These are phyloP conservation scores for Podospora conica DNA, from an alignment of 495 filamentous ascomycete genomes.

Conservation along the genomic window DNA sequence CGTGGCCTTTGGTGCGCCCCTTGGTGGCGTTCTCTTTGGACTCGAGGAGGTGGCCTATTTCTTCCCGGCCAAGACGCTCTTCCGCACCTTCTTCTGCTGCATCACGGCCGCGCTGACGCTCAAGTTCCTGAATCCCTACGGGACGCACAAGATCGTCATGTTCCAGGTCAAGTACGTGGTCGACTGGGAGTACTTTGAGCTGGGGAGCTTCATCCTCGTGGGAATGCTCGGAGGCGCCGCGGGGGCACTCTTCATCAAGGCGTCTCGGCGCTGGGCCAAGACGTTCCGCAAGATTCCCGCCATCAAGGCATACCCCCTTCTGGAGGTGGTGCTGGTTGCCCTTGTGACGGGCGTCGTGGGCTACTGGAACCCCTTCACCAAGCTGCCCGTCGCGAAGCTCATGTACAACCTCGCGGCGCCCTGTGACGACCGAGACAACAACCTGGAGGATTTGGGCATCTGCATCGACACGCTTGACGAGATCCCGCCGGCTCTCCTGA, in stretches of 20 bases:
- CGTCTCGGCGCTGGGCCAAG: conserved; percentile 78
- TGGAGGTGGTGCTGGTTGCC: conserved; percentile 86
- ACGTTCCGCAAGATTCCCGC: conserved; percentile 74
- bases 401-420: conserved; percentile 86
- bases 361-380: conserved; percentile 93
- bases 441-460: conserved; percentile 60
- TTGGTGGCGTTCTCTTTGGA: conserved; percentile 89
- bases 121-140: conserved; percentile 94
- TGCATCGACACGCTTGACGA: conserved; percentile 67
- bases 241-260: conserved; percentile 95
- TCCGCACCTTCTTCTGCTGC: conserved; percentile 97
- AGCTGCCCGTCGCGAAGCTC: conserved; percentile 81
- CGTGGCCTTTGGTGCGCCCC: conserved; percentile 90
- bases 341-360: conserved; percentile 74
- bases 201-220: conserved; percentile 75
- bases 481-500: conserved; percentile 64
- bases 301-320: conserved; percentile 77
- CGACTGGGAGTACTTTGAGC: conserved; percentile 93
- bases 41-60: conserved; percentile 96
- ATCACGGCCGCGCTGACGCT: conserved; percentile 85
- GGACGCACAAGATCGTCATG: conserved; percentile 90
- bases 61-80: conserved; percentile 96
- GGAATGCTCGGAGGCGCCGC: conserved; percentile 77
- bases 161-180: conserved; percentile 89
- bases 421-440: conserved; percentile 52